phyloP scores from a whole-genome alignment of 2,329 filamentous ascomycete species.

The Fusarium coicis region DNA sequence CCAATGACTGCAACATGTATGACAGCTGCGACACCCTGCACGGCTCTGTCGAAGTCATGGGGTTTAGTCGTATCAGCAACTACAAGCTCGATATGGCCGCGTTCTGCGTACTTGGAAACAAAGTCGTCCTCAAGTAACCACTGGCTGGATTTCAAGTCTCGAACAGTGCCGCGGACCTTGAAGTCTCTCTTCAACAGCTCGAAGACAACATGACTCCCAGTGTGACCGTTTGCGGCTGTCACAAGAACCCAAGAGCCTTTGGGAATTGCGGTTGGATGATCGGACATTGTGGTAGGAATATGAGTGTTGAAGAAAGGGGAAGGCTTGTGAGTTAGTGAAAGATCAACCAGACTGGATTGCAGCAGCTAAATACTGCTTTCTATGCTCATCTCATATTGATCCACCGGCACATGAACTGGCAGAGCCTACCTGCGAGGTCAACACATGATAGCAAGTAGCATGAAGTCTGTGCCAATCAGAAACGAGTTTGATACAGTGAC shows the following conservation, averaged over 20 bases:
- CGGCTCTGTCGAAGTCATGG: conserved; percentile 23
- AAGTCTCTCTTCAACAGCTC: conserved; percentile 27
- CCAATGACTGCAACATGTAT: conserved; percentile 32
- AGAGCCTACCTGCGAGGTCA: accelerated
- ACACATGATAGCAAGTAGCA: no score
- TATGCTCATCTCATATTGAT: accelerated
- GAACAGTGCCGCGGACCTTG: conserved; percentile 34
- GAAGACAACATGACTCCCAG: conserved; percentile 24
- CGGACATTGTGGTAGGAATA: background rate
- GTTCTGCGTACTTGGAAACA: background rate
- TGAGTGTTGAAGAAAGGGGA: background rate
- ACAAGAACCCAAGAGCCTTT: conserved; percentile 30
- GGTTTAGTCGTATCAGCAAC: conserved; percentile 22
- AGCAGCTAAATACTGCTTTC: background rate
- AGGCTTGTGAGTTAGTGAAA: accelerated
- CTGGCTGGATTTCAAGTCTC: conserved; percentile 9
- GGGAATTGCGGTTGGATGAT: conserved; percentile 2
- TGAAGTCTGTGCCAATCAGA: background rate
- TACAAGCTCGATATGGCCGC: conserved; percentile 17
- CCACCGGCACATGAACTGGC: no score
- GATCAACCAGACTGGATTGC: accelerated
- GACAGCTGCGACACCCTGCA: conserved; percentile 23
- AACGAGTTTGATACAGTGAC: accelerated
- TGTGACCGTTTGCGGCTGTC: conserved; percentile 31
- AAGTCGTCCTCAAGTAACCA: conserved; percentile 24